Percentiles rank a stretch among this genome's conserved stretches.
Evolutionary conservation across 495 filamentous ascomycete species (phyloP).

Genomic region (Chaetomidium leptoderma): DNA sequence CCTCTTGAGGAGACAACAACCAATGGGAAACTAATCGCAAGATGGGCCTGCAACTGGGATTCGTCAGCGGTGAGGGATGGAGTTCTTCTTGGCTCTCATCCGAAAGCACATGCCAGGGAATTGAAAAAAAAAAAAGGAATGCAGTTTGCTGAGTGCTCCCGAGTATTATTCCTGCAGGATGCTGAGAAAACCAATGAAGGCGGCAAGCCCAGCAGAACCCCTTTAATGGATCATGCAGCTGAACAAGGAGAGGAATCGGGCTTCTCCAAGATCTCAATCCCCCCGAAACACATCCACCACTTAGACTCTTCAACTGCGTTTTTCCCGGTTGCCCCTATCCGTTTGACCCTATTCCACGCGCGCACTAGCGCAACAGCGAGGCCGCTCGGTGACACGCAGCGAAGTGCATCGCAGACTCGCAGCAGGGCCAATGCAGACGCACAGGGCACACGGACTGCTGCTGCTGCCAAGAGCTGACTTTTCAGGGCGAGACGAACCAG

Average conservation of each 20-base stretch:
- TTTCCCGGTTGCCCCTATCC: not conserved
- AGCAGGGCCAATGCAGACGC: constrained; percentile 1
- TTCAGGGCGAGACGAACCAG: not conserved
- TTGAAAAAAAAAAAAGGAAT: too few species aligned
- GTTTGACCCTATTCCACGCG: not conserved
- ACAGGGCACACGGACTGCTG: not conserved
- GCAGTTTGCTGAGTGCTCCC: not conserved
- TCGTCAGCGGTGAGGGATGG: constrained; percentile 1
- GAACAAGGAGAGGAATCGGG: not conserved
- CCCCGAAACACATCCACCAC: not conserved
- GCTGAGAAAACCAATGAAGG: not conserved
- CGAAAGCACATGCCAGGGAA: constrained; percentile 7
- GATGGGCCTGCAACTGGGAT: not conserved
- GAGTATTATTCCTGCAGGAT: not conserved
- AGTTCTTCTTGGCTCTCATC: not conserved
- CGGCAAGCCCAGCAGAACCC: not conserved
- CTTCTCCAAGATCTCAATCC: too few species aligned
- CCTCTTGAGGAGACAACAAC: not conserved
- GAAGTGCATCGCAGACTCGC: constrained; percentile 6
- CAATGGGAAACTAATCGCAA: not conserved
- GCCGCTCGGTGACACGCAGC: constrained; percentile 9
- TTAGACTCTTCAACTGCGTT: not conserved
- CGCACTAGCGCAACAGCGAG: constrained; percentile 7
- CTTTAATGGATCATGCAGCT: not conserved
- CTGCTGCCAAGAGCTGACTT: constrained; percentile 7